Conservation (phyloP, 2,329 filamentous ascomycete genomes). For the Calonectria fujianensis region DNA sequence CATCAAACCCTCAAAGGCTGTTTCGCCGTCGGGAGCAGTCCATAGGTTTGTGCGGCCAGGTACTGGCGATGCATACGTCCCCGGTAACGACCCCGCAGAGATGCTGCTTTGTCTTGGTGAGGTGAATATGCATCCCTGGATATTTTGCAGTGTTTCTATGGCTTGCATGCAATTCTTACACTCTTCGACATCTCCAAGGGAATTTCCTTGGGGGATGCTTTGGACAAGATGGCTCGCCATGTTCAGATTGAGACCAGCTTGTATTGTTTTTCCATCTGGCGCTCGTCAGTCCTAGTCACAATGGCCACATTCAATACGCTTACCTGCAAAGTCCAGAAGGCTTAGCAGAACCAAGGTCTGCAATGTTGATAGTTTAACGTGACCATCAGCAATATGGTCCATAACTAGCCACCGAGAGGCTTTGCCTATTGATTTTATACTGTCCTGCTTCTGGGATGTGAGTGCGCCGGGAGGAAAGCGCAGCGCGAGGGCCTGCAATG, state of each 20-base stretch:
- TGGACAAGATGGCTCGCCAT: constrained; percentile 52
- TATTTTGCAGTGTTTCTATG: constrained; percentile 64
- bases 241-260: constrained; percentile 49
- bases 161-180: constrained; percentile 62
- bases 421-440: constrained; percentile 38
- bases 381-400: constrained; percentile 59
- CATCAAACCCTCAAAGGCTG: neutral
- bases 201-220: constrained; percentile 44
- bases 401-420: constrained; percentile 55
- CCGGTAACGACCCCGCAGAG: neutral
- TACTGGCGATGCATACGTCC: neutral
- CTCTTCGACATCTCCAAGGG: constrained; percentile 49
- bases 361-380: constrained; percentile 61
- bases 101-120: neutral
- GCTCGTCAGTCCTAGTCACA: neutral
- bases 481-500: constrained; percentile 63
- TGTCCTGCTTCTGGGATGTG: constrained; percentile 39
- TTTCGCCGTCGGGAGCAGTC: neutral
- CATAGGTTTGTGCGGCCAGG: constrained; percentile 15
- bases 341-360: constrained; percentile 62
- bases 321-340: constrained; percentile 61
- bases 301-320: neutral
- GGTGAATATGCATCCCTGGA: constrained; percentile 59
- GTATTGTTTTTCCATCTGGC: constrained; percentile 49
- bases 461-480: constrained; percentile 60